Percentiles rank a stretch among this genome's conserved stretches.
These are phyloP conservation scores for Orbilia ellipsospora DNA, from an alignment of 2,329 filamentous ascomycete species.

Conservation along the genomic window DNA sequence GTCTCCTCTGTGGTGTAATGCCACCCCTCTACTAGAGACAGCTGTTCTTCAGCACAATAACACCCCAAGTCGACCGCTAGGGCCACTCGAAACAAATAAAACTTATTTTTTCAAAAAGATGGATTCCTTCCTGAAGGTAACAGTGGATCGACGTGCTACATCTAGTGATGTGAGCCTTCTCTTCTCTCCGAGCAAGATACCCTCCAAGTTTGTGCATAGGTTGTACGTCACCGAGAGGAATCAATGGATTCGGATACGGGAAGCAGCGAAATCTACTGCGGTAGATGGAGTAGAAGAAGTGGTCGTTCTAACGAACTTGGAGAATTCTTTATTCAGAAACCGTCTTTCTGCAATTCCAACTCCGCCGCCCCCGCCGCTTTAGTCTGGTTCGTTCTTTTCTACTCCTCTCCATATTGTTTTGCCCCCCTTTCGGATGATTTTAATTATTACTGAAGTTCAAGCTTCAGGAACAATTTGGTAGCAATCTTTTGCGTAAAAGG, in stretches of 20 bases:
- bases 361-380: too few relatives aligned
- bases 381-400: too few relatives aligned
- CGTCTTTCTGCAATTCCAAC: too few relatives aligned
- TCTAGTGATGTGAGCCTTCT: slow-evolving; percentile 1
- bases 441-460: too few relatives aligned
- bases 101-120: slow-evolving; percentile 34
- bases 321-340: not conserved
- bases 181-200: slow-evolving; percentile 15
- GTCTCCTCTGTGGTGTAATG: slow-evolving; percentile 12
- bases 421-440: too few relatives aligned
- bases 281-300: not conserved
- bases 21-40: slow-evolving; percentile 29
- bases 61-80: slow-evolving; percentile 18
- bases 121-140: slow-evolving; percentile 15
- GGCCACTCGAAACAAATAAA: slow-evolving; percentile 3
- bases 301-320: not conserved
- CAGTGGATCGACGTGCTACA: not conserved
- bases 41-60: slow-evolving; percentile 19
- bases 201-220: not conserved
- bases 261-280: not conserved
- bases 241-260: slow-evolving; percentile 18
- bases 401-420: too few relatives aligned
- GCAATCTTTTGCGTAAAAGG: too few relatives aligned
- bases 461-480: too few relatives aligned
- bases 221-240: slow-evolving; percentile 5